Conservation (phyloP, 257 asterid species). For the Datura wrightii region DNA sequence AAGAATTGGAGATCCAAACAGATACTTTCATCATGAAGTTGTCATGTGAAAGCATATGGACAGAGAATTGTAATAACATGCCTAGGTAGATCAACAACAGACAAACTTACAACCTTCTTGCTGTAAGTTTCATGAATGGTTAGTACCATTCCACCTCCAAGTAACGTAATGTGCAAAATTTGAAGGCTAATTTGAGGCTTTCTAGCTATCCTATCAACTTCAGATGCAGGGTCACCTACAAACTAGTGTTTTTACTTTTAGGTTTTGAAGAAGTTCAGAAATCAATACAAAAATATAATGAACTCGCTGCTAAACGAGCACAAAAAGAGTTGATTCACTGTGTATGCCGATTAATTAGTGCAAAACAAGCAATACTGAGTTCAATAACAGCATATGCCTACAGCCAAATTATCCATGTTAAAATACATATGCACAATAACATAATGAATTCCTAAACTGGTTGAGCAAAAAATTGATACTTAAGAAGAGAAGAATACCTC, state of each 20-base stretch:
- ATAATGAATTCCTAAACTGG: slow-evolving; percentile 14
- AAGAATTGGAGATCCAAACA: not conserved
- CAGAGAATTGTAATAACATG: not conserved
- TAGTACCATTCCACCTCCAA: not conserved
- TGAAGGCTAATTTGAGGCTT: slow-evolving; percentile 14
- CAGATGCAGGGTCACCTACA: not conserved
- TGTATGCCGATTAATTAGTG: not conserved
- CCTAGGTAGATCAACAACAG: slow-evolving; percentile 25
- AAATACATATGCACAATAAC: slow-evolving; percentile 3
- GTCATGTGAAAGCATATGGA: not conserved
- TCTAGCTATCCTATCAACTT: slow-evolving; percentile 21
- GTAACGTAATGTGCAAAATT: slow-evolving; percentile 17
- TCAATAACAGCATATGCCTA: slow-evolving; percentile 16
- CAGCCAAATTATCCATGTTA: slow-evolving; percentile 1
- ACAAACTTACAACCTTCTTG: slow-evolving; percentile 15
- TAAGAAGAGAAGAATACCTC: slow-evolving; percentile 66
- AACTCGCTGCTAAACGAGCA: not conserved
- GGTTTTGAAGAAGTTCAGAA: not conserved
- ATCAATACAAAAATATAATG: not conserved
- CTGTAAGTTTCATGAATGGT: slow-evolving; percentile 9
- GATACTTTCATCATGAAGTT: not conserved
- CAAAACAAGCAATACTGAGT: slow-evolving; percentile 9
- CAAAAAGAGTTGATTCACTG: not conserved
- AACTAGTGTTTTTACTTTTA: not conserved
- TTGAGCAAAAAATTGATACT: slow-evolving; percentile 14